phyloP scores from a whole-genome alignment of 192 early-diverging fungal species.

The Phlyctochytrium bullatum region DNA sequence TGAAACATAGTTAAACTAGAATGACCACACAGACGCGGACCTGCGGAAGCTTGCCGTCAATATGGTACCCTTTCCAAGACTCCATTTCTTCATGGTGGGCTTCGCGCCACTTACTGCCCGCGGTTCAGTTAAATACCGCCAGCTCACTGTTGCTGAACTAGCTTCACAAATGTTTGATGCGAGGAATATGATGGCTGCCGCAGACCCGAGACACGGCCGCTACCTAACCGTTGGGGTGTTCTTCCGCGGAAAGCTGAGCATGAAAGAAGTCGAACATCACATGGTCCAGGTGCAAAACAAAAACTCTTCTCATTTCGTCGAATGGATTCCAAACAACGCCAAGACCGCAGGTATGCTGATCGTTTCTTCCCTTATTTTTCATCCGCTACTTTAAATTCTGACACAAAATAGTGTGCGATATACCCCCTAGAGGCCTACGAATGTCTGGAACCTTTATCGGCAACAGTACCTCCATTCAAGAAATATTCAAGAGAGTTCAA shows the following conservation, averaged over 20 bases:
- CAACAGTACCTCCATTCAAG: slow-evolving; percentile 89
- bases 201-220: slow-evolving; percentile 92
- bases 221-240: slow-evolving; percentile 94
- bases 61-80: slow-evolving; percentile 95
- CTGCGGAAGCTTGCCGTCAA: slow-evolving; percentile 59
- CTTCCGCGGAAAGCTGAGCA: slow-evolving; percentile 95
- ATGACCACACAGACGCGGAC: slow-evolving; percentile 83
- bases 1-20: slow-evolving; percentile 78
- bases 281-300: slow-evolving; percentile 96
- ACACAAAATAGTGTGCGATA: slow-evolving; percentile 68
- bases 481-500: slow-evolving; percentile 88
- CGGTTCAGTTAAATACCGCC: slow-evolving; percentile 76
- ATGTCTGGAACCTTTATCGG: slow-evolving; percentile 94
- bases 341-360: slow-evolving; percentile 60
- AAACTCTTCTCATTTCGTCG: slow-evolving; percentile 97
- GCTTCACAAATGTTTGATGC: slow-evolving; percentile 95
- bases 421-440: slow-evolving; percentile 83
- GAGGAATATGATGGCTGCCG: slow-evolving; percentile 99
- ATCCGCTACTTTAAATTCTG: background rate
- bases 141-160: slow-evolving; percentile 79
- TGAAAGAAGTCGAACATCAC: slow-evolving; percentile 97
- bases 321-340: slow-evolving; percentile 99
- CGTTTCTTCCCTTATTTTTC: background rate
- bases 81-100: slow-evolving; percentile 98
- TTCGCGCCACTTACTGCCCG: slow-evolving; percentile 90